A percentile compares a stretch with the other conserved stretches of the same genome.
Conservation (phyloP, 1,139 yeast species). For the Suhomyces chickasaworum region DNA sequence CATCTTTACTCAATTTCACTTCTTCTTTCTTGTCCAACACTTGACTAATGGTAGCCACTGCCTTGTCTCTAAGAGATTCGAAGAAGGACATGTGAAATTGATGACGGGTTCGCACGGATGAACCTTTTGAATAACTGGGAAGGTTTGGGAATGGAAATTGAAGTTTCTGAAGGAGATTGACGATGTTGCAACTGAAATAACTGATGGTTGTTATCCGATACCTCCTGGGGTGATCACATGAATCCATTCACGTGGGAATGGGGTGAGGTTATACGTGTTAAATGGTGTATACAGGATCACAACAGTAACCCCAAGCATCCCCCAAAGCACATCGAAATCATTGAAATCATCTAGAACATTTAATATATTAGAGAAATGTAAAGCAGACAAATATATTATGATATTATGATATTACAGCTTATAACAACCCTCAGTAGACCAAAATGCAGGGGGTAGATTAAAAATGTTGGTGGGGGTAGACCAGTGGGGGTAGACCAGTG, state of each 20-base stretch:
- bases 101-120: background rate
- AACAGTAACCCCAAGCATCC: no score
- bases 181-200: constrained; percentile 4
- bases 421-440: no score
- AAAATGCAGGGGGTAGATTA: no score
- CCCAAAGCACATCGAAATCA: no score
- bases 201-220: constrained; percentile 4
- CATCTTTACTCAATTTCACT: constrained; percentile 57
- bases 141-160: background rate
- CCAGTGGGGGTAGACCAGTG: no score
- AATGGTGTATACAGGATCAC: no score
- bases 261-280: no score
- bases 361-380: no score
- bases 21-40: constrained; percentile 42
- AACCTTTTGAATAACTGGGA: background rate
- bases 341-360: no score
- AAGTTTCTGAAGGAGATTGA: background rate
- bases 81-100: constrained; percentile 25
- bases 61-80: constrained; percentile 23
- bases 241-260: background rate
- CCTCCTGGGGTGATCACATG: constrained; percentile 4
- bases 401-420: no score
- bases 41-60: constrained; percentile 41
- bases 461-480: no score
- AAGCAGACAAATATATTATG: no score